A percentile compares a stretch with the other conserved stretches of the same genome.
phyloP scores from a whole-genome alignment of 192 early-diverging fungal species.

The Gamsiella multidivaricata region DNA sequence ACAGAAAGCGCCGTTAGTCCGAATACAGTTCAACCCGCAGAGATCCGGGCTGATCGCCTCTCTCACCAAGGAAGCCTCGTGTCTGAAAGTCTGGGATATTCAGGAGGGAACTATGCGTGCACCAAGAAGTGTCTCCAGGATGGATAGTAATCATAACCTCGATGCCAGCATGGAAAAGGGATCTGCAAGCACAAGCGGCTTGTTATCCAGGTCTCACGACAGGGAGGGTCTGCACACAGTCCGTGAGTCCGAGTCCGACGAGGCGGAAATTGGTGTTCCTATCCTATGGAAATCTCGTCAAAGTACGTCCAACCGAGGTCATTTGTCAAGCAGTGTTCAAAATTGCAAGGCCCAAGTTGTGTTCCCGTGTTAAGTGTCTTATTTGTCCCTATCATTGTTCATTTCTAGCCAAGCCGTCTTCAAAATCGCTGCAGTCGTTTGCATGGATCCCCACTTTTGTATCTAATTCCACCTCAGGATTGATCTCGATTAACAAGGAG shows the following conservation, averaged over 20 bases:
- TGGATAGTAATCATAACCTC: slow-evolving; percentile 27
- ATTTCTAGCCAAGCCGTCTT: slow-evolving; percentile 46
- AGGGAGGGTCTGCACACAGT: slow-evolving; percentile 42
- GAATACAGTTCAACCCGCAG: slow-evolving; percentile 70
- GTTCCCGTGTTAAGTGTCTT: neutral
- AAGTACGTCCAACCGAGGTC: slow-evolving; percentile 21
- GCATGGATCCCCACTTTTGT: slow-evolving; percentile 60
- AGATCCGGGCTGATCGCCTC: slow-evolving; percentile 70
- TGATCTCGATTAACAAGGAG: slow-evolving; percentile 66
- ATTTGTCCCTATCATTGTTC: neutral
- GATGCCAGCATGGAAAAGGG: slow-evolving; percentile 20
- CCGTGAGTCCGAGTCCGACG: slow-evolving; percentile 32
- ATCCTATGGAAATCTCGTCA: slow-evolving; percentile 61
- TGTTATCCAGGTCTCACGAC: slow-evolving; percentile 44
- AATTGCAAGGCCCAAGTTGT: too few species aligned
- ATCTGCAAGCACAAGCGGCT: slow-evolving; percentile 1
- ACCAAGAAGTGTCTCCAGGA: slow-evolving; percentile 27
- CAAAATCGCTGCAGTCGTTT: slow-evolving; percentile 60
- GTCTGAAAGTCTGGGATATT: slow-evolving; percentile 73
- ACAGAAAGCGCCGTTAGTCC: slow-evolving; percentile 48
- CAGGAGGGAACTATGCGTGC: slow-evolving; percentile 63
- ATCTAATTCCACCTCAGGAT: slow-evolving; percentile 56
- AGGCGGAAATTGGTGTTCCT: slow-evolving; percentile 54
- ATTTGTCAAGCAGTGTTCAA: neutral
- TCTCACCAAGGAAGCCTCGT: slow-evolving; percentile 63